Evolutionary conservation across 495 filamentous ascomycete genomes (phyloP), one percentile per base, ranked within the genome.

Genomic region (Viridothelium virens): DNA sequence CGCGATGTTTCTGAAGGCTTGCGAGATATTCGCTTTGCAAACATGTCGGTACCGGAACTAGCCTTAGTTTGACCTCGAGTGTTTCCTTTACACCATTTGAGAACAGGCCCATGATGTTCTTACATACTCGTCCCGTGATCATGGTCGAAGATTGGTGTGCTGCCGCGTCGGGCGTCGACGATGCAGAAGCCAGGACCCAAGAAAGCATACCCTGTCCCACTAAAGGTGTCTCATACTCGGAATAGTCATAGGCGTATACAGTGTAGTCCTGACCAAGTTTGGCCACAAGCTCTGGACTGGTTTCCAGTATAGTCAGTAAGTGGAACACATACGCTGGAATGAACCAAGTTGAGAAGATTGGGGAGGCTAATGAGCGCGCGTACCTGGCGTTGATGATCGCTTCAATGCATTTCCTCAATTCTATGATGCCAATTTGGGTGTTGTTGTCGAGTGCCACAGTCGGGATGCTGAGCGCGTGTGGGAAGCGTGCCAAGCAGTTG

Each of bases 121-220:
- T 90, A 69, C 88, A 91, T 59, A 98, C 89, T 14, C 91, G 88
- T 34, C 94, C 94, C 11, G 95, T 97, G 65, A 98, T 86, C 73
- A 96, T 83, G 56, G 91, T 86, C 38, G 85, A 81, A 0, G 85
- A 87, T 67, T 86, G 81, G 67, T 82, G 79, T 64, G 81, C 83
- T 41, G 81, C 82, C 50, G 79, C 82, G 66, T 80, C 80, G 34
- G 80, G 82, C 46, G 79, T 84, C 11, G 83, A 79, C 44, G 82
- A 82, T 6, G 84, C 74, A 11, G 83, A 84, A 39, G 87, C 86
- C 62, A 98, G 81, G 39, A 87, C 87, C 85, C 89, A 89, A 66
- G 94, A 97, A 33, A 98, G 82, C 89, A 97, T 90, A 65, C 94
- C 94, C 75, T 97, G 95, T 18, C 94, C 94, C 11, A 97, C 93